Base-by-base conservation (phyloP, 129 eudicot species). In the Gnaphalium uliginosum region DNA sequence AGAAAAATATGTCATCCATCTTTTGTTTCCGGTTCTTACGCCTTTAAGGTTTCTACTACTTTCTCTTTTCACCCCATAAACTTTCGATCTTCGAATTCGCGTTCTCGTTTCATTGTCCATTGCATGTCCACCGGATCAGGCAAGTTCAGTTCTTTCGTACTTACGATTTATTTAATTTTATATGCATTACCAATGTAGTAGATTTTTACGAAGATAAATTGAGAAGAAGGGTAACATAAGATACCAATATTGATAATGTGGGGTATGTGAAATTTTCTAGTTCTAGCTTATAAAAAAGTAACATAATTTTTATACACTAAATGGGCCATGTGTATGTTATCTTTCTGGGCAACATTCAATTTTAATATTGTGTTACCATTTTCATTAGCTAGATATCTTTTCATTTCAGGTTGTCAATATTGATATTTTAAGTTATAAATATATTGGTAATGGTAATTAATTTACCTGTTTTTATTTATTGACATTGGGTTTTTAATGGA, bases 121-220 rank as follows among this genome's bases (percentile, higher is more conserved):
- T 93, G 96, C 88, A 88, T 82, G 96, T 90, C 92, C 29, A 27
- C 95, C 50, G 48, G 76, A 21, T 22, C 92, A 53, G 98, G 96
- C 69, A 72, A 72, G 81, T 71, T 64, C 18, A 3, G 0, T 46
- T 3, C 9, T 46, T 14, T 46, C 53, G 14, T 14, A 46, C n/a
- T 14, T 46, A 46, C 6, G 6, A 46, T 46, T 46, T 46, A 61
- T 77, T 41, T 61, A 14, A 11, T 37, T 69, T 53, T 21, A 7
- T 8, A 26, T 72, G 24, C 13, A 8, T 29, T 66, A 7, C 18
- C 66, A 56, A 53, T 76, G 39, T 51, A 30, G 67, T 33, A 21
- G 27, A 33, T 30, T 63, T 14, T 46, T 43, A 43, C 0, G 15
- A 39, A 1, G 51, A 0, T 0, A 43, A 35, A 43, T 43, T 10